phyloP scores from a whole-genome alignment of 257 asterid species.

The Jasminum sambac region DNA sequence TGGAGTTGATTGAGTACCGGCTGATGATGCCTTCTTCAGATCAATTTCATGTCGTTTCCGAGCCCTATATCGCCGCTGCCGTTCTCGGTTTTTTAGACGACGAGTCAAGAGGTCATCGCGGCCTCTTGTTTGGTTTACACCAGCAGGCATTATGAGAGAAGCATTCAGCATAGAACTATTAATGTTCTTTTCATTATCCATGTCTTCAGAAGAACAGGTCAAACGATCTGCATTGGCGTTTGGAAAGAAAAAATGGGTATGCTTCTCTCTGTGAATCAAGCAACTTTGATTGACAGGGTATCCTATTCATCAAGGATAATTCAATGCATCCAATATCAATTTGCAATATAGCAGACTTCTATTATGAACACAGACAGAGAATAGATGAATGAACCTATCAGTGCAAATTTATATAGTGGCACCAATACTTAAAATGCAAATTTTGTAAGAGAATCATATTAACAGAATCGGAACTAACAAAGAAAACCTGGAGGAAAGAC shows the following conservation, averaged over 20 bases:
- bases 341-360: conserved; percentile 9
- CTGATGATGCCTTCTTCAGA: conserved; percentile 39
- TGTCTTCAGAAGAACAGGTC: conserved; percentile 19
- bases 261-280: conserved; percentile 15
- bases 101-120: conserved; percentile 58
- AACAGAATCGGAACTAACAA: neutral
- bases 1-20: conserved; percentile 36
- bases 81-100: conserved; percentile 82
- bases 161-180: conserved; percentile 43
- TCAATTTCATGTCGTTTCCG: conserved; percentile 79
- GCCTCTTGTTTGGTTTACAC: conserved; percentile 39
- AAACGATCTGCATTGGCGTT: neutral
- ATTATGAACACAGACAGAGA: conserved; percentile 10
- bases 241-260: neutral
- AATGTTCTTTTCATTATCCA: conserved; percentile 16
- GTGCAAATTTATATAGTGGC: neutral
- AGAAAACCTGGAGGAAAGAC: neutral
- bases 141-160: conserved; percentile 40
- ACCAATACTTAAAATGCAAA: neutral
- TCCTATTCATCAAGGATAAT: conserved; percentile 10
- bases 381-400: neutral
- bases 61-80: conserved; percentile 93
- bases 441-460: neutral
- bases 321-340: conserved; percentile 11
- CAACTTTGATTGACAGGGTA: conserved; percentile 15